These are phyloP conservation scores for Musa itinerans DNA, from an alignment of 176 grass and related monocot genomes.

Conservation along the genomic window DNA sequence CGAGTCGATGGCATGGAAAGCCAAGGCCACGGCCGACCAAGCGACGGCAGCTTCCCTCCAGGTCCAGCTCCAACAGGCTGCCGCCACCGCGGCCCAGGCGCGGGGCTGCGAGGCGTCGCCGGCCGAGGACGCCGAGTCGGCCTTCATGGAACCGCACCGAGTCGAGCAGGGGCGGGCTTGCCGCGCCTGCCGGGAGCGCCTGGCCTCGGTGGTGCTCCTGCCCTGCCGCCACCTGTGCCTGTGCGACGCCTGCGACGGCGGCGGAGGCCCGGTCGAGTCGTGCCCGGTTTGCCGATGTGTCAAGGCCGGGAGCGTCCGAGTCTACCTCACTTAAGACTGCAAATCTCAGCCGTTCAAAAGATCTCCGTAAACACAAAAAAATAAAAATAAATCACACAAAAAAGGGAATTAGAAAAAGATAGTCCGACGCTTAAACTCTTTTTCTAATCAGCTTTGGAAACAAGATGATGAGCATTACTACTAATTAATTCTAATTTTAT, in stretches of 20 bases:
- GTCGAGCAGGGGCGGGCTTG: background rate
- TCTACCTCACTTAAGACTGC: constrained; percentile 5
- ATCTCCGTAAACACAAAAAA: background rate
- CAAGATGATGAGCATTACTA: too few relatives aligned
- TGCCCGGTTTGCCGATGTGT: constrained; percentile 6
- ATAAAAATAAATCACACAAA: too few relatives aligned
- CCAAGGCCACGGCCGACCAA: constrained; percentile 14
- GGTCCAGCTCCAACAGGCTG: constrained; percentile 8
- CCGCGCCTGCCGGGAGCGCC: constrained; percentile 7
- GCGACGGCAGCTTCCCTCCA: background rate
- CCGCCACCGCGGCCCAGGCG: background rate
- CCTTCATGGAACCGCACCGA: background rate
- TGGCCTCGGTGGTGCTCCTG: constrained; percentile 6
- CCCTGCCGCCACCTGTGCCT: constrained; percentile 21
- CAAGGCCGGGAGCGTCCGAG: constrained; percentile 2
- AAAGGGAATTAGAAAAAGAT: too few relatives aligned
- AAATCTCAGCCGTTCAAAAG: background rate
- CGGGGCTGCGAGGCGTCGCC: background rate
- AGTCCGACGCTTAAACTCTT: too few relatives aligned
- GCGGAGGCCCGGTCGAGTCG: background rate
- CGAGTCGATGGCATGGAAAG: constrained; percentile 7
- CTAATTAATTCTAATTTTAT: too few relatives aligned
- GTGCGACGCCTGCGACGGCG: constrained; percentile 1
- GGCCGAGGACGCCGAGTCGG: constrained; percentile 11
- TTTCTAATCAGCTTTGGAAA: too few relatives aligned